A percentile compares a stretch with the other conserved stretches of the same genome.
These are phyloP conservation scores for Coffea eugenioides DNA, from an alignment of 257 asterid species.

Conservation along the genomic window DNA sequence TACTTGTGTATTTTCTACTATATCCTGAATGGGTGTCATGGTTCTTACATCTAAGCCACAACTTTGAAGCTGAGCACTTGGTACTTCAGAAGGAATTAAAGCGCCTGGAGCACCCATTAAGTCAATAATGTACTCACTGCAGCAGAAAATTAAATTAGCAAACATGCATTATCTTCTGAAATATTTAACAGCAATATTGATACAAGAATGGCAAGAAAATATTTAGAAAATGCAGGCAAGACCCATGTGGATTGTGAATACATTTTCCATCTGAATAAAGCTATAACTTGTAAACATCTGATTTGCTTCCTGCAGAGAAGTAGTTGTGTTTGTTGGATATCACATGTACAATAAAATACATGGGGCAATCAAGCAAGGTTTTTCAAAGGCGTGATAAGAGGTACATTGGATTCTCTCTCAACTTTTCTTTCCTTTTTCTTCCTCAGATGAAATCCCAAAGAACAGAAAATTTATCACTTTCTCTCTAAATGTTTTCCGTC, in stretches of 20 bases:
- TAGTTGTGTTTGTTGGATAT: background rate
- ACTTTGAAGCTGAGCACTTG: slow-evolving; percentile 59
- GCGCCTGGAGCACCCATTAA: slow-evolving; percentile 99
- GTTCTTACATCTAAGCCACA: slow-evolving; percentile 55
- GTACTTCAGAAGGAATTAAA: slow-evolving; percentile 85
- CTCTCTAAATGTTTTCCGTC: background rate
- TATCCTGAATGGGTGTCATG: slow-evolving; percentile 32
- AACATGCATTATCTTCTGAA: slow-evolving; percentile 5
- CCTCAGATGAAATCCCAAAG: background rate
- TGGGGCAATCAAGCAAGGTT: background rate
- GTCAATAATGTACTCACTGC: slow-evolving; percentile 97
- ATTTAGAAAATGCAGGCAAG: background rate
- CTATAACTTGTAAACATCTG: background rate
- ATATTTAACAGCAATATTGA: background rate
- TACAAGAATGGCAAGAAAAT: background rate
- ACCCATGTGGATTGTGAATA: background rate
- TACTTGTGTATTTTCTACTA: slow-evolving; percentile 25
- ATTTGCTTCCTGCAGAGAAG: background rate
- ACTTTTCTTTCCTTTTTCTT: background rate
- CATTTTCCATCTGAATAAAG: background rate
- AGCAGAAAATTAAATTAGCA: slow-evolving; percentile 18
- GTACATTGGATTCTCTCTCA: background rate
- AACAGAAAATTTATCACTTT: background rate
- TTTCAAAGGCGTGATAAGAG: background rate
- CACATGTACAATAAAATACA: background rate